phyloP scores from a whole-genome alignment of 768 basidiomycete genomes.

The Lyophyllum atratum region DNA sequence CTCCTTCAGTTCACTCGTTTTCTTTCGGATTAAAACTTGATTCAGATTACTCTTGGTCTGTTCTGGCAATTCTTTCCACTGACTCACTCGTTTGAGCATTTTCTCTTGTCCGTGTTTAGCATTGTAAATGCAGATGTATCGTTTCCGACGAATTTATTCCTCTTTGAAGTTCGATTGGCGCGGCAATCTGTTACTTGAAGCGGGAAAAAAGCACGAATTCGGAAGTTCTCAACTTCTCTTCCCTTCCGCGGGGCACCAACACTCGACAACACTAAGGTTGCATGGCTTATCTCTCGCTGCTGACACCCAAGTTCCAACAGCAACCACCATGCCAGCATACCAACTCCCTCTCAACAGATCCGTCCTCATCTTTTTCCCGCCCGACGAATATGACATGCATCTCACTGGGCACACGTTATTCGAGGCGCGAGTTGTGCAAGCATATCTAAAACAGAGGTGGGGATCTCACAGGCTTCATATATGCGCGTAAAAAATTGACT shows the following conservation, averaged over 20 bases:
- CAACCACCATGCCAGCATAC: slow-evolving; percentile 34
- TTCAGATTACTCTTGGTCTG: slow-evolving; percentile 67
- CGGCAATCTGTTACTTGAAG: too few species aligned
- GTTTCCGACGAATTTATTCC: too few species aligned
- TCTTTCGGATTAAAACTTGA: slow-evolving; percentile 46
- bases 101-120: too few species aligned
- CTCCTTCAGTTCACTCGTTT: slow-evolving; percentile 65
- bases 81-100: slow-evolving; percentile 20
- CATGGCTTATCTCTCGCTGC: neutral
- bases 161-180: too few species aligned
- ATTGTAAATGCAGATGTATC: too few species aligned
- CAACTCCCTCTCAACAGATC: slow-evolving; percentile 33
- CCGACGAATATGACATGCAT: slow-evolving; percentile 3
- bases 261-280: neutral
- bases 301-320: too few species aligned
- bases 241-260: neutral
- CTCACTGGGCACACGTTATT: neutral
- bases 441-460: slow-evolving; percentile 32
- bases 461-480: neutral
- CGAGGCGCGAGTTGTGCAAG: slow-evolving; percentile 29
- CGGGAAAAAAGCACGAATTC: too few species aligned
- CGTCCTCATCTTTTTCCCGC: slow-evolving; percentile 35
- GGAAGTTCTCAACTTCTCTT: too few species aligned
- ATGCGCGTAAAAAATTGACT: neutral
- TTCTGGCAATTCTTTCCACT: slow-evolving; percentile 27